phyloP scores from a whole-genome alignment of 2,329 filamentous ascomycete genomes.

The Paecilomyces dactylethromorphus region DNA sequence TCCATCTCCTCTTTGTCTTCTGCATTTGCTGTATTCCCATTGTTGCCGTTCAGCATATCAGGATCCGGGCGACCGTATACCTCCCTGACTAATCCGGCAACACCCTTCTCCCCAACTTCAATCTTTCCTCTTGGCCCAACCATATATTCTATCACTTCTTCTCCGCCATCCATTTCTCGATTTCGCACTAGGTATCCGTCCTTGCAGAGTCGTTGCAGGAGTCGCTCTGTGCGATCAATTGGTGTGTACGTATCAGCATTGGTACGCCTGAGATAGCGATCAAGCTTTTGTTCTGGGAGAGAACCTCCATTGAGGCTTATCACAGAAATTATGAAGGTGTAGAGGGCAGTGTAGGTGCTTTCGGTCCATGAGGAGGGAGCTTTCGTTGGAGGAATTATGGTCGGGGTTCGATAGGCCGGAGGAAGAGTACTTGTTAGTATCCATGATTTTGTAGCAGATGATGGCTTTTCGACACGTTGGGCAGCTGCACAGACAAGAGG shows the following conservation, averaged over 20 bases:
- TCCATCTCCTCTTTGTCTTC: constrained; percentile 33
- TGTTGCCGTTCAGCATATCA: constrained; percentile 12
- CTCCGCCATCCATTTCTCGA: constrained; percentile 62
- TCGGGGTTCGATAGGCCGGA: constrained; percentile 55
- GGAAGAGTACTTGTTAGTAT: constrained; percentile 71
- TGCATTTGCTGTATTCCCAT: constrained; percentile 1
- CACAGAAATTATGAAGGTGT: constrained; percentile 70
- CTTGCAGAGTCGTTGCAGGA: constrained; percentile 67
- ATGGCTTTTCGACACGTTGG: constrained; percentile 37
- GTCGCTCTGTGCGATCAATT: constrained; percentile 65
- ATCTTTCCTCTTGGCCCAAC: constrained; percentile 79
- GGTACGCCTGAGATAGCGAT: constrained; percentile 65
- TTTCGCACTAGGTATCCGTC: constrained; percentile 78
- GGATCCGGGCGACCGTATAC: constrained; percentile 43
- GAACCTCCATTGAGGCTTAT: constrained; percentile 68
- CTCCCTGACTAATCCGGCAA: constrained; percentile 59
- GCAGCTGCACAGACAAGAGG: constrained; percentile 34
- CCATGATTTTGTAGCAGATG: constrained; percentile 60
- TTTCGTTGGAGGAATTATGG: constrained; percentile 62
- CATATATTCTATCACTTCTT: constrained; percentile 73
- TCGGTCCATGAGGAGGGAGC: constrained; percentile 62
- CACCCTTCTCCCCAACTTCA: constrained; percentile 72
- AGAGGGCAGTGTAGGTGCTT: constrained; percentile 73
- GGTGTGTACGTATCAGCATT: constrained; percentile 72
- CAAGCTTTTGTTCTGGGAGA: constrained; percentile 71